These are phyloP conservation scores for Entomortierella parvispora DNA, from an alignment of 192 early-diverging fungal species.

Conservation along the genomic window DNA sequence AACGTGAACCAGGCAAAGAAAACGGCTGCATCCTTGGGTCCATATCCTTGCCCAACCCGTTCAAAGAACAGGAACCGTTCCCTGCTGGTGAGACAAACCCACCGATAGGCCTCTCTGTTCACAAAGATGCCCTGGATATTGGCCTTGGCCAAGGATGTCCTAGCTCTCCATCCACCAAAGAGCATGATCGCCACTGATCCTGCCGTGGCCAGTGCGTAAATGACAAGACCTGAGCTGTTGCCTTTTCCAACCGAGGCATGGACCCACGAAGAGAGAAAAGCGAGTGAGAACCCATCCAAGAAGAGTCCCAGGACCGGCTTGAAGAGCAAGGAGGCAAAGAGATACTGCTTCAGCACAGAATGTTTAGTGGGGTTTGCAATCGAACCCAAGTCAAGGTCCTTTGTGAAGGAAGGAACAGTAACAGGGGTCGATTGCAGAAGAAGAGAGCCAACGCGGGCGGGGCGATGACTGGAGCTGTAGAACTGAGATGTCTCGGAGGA, in stretches of 20 bases:
- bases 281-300: constrained; percentile 35
- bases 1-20: constrained; percentile 48
- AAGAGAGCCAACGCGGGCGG: constrained; percentile 34
- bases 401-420: constrained; percentile 34
- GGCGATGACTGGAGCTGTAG: constrained; percentile 8
- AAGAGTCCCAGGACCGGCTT: constrained; percentile 28
- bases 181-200: constrained; percentile 18
- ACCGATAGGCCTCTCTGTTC: constrained; percentile 42
- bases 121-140: constrained; percentile 48
- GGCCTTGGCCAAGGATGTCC: constrained; percentile 12
- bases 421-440: constrained; percentile 18
- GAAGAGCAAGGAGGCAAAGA: constrained; percentile 41
- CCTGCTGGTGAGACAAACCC: constrained; percentile 26
- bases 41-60: constrained; percentile 43
- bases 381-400: constrained; percentile 35
- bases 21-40: constrained; percentile 25
- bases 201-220: constrained; percentile 26
- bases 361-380: constrained; percentile 40
- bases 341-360: constrained; percentile 34
- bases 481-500: constrained; percentile 11
- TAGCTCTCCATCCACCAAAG: constrained; percentile 38
- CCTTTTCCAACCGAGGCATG: constrained; percentile 13
- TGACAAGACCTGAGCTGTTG: constrained; percentile 19
- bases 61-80: constrained; percentile 52
- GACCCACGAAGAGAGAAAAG: constrained; percentile 20